Conservation (phyloP, 129 eudicot genomes). For the Saposhnikovia divaricata region DNA sequence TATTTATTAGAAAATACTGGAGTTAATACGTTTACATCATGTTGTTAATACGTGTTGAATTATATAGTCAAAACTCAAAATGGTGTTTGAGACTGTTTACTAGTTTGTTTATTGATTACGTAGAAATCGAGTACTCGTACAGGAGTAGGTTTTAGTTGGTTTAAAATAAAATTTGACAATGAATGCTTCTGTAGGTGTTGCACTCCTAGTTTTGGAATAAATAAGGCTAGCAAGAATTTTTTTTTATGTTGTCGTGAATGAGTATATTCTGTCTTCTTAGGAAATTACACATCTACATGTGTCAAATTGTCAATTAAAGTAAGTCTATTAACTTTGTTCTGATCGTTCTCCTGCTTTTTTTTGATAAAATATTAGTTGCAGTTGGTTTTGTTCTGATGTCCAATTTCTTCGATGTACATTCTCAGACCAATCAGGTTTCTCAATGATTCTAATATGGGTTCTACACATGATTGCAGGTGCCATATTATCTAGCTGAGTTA, state of each 20-base stretch:
- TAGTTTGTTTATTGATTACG: not conserved
- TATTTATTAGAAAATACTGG: too few relatives aligned
- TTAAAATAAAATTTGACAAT: not conserved
- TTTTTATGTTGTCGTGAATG: not conserved
- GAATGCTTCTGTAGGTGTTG: not conserved
- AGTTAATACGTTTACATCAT: too few relatives aligned
- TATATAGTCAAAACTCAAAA: too few relatives aligned
- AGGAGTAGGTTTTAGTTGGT: not conserved
- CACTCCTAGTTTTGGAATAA: not conserved
- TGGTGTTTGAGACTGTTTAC: too few relatives aligned
- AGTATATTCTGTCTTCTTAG: not conserved
- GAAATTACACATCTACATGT: not conserved
- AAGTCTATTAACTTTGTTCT: not conserved
- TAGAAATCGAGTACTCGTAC: not conserved
- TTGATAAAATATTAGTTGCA: not conserved
- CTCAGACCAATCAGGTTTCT: not conserved
- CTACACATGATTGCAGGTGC: slow-evolving; percentile 44
- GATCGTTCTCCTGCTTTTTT: not conserved
- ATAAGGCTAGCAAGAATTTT: not conserved
- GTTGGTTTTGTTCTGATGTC: not conserved
- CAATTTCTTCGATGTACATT: not conserved
- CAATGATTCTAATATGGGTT: not conserved
- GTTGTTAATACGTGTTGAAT: too few relatives aligned
- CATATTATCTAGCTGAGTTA: slow-evolving; percentile 72
- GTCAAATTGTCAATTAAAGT: too few relatives aligned